Conservation (phyloP, 106 monocot genomes). For the Alisma plantagoaquatica region DNA sequence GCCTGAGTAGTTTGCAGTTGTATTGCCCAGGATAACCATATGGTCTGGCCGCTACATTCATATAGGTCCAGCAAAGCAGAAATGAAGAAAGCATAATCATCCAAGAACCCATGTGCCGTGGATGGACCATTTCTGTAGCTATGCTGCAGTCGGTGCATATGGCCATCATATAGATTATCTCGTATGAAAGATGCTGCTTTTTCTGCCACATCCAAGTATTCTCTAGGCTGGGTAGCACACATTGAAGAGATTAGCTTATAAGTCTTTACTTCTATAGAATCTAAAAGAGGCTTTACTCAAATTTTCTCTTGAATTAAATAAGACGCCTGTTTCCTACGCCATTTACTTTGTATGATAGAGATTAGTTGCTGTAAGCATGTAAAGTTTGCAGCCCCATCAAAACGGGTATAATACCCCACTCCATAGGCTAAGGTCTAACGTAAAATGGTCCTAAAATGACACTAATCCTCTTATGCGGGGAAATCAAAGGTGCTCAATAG, state of each 20-base stretch:
- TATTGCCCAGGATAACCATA: conserved; percentile 77
- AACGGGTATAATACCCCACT: too few species aligned
- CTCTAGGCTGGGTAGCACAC: conserved; percentile 36
- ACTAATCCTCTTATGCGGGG: too few species aligned
- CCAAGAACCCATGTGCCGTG: conserved; percentile 92
- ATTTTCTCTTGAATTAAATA: too few species aligned
- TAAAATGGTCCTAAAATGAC: too few species aligned
- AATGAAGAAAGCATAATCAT: conserved; percentile 94
- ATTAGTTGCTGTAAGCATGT: not conserved
- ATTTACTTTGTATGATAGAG: not conserved
- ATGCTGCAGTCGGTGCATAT: conserved; percentile 45
- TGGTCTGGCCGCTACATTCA: conserved; percentile 64
- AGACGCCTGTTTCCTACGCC: too few species aligned
- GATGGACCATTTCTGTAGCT: conserved; percentile 91
- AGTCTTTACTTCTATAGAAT: not conserved
- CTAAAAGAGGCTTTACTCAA: conserved; percentile 1
- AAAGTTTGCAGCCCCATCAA: not conserved
- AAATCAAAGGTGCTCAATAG: too few species aligned
- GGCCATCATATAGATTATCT: conserved; percentile 47
- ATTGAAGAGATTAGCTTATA: not conserved
- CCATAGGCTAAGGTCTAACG: too few species aligned
- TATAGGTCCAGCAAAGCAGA: conserved; percentile 86
- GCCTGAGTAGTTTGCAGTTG: conserved; percentile 79
- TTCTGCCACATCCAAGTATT: conserved; percentile 71
- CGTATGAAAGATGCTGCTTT: conserved; percentile 64